Conservation (phyloP, 805 yeast species). For the Zygotorulaspora florentina region DNA sequence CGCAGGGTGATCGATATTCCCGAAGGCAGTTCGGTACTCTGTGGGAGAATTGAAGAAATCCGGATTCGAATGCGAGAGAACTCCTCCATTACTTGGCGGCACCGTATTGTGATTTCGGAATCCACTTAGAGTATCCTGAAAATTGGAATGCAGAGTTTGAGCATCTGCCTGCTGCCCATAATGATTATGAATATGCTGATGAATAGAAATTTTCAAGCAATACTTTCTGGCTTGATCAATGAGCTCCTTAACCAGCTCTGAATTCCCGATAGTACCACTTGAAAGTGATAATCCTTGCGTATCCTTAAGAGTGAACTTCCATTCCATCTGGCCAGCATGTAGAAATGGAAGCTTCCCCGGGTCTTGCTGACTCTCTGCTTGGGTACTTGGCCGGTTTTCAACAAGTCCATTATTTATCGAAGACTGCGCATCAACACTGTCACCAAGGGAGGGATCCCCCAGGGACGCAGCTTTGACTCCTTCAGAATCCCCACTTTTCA, state of each 20-base stretch:
- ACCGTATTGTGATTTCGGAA: background rate
- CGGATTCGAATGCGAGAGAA: background rate
- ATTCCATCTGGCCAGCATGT: slow-evolving; percentile 42
- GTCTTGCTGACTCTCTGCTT: slow-evolving; percentile 1
- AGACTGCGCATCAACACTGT: background rate
- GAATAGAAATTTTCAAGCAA: slow-evolving; percentile 61
- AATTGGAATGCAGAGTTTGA: slow-evolving; percentile 4
- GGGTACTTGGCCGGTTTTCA: background rate
- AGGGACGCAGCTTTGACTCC: background rate
- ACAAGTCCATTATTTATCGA: background rate
- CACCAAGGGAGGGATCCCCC: background rate
- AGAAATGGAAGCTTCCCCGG: background rate
- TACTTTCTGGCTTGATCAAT: slow-evolving; percentile 57
- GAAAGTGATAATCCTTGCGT: slow-evolving; percentile 44
- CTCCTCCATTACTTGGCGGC: background rate
- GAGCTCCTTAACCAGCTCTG: slow-evolving; percentile 52
- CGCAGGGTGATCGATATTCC: slow-evolving; percentile 2
- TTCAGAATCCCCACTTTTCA: background rate
- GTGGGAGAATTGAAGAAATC: slow-evolving; percentile 10
- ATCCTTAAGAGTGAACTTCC: slow-evolving; percentile 55
- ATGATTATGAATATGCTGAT: slow-evolving; percentile 84
- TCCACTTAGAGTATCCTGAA: slow-evolving; percentile 1
- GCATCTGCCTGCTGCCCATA: slow-evolving; percentile 43
- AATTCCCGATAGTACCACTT: slow-evolving; percentile 49
- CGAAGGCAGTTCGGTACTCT: slow-evolving; percentile 7